Base-by-base conservation (phyloP, 441 rosid genomes). In the Populus hybrid region DNA sequence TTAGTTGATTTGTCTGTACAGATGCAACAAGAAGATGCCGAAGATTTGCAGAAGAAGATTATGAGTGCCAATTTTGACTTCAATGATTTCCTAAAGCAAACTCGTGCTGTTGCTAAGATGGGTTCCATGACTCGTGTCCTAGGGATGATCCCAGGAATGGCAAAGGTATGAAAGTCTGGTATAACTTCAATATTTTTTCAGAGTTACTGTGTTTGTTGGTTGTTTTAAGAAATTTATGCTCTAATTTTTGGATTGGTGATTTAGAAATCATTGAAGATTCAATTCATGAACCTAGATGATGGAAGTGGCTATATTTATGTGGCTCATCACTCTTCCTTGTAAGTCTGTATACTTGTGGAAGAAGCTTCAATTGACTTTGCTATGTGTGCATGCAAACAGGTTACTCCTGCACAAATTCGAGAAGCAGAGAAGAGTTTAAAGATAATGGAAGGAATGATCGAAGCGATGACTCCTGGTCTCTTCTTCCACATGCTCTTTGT, bases 111-210 rank as follows among this genome's bases (percentile, higher is more conserved):
- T 85, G 99, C 99, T 61, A 92, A 88, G 26, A 96, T 96, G 99
- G 99, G 99, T 75, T 94, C 99, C 53, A 88, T 96, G 95, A 87
- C 91, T 78, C 94, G 94, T 65, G 94, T 94, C 79, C 82, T 96
- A 75, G 98, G 99, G 84, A 96, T 96, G 99, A 94, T 96, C 73
- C 99, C 98, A 1, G 98, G 99, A 78, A 92, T 96, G 99, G 93
- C 90, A 42, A 96, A 96, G 97, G 97, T 89, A 83, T 34, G 80
- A 46, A 68, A 35, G 28, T 71, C 42, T 35, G 75, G 71, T 84
- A 79, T 83, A 72, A 69, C 67, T 64, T 23, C 30, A 23, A 64
- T 64, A 9, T 46, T 40, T 8, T 46, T 46, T 36, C 23, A 36
- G 18, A 23, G 18, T 35, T 21, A 68, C 30, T 76, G 3, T 67